Base-by-base conservation (phyloP, 345 rosid genomes). In the Dipteronia sinensis region DNA sequence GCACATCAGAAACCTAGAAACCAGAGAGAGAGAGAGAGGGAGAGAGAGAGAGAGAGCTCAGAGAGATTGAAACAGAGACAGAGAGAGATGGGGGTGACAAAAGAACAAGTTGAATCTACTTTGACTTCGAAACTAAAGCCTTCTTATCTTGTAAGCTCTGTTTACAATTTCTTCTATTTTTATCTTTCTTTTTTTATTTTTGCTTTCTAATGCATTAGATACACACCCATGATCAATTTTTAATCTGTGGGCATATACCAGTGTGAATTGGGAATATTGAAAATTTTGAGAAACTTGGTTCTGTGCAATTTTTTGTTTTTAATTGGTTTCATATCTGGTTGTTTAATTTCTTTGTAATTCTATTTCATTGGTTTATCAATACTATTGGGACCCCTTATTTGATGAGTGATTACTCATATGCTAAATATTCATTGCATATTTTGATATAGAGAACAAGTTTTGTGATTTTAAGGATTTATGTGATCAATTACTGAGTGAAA, bases 41-140 rank as follows among this genome's bases (percentile, higher is more conserved):
- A n/a, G n/a, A n/a, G n/a, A n/a, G n/a, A n/a, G n/a, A n/a, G n/a
- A n/a, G n/a, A n/a, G n/a, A 11, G 29, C 9, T 11, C 9, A 38
- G 34, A 67, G 73, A 31, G 16, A 65, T 11, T 1, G 63, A 7
- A 55, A 58, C 53, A 67, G 76, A 70, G 79, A 91, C 90, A 0
- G 65, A 6, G 63, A 49, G 75, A 69, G 78, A 93, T 92, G 96
- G 97, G 95, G 44, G 91, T 91, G 65, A 90, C 92, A 0, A 92
- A 92, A 85, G 98, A 91, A 64, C 90, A 87, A 85, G 91, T 92
- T 42, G 91, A 89, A 80, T 88, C 94, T 59, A 83, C 93, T 3
- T 65, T 94, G 88, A 86, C 87, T 29, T 83, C 91, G 0, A 94
- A 94, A 77, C 80, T 94, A 78, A 90, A 81, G 16, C 97, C 97